Evolutionary conservation across 768 basidiomycete genomes (phyloP), one percentile per base, ranked within the genome.

Genomic region (Paxillus ammoniavirescens): DNA sequence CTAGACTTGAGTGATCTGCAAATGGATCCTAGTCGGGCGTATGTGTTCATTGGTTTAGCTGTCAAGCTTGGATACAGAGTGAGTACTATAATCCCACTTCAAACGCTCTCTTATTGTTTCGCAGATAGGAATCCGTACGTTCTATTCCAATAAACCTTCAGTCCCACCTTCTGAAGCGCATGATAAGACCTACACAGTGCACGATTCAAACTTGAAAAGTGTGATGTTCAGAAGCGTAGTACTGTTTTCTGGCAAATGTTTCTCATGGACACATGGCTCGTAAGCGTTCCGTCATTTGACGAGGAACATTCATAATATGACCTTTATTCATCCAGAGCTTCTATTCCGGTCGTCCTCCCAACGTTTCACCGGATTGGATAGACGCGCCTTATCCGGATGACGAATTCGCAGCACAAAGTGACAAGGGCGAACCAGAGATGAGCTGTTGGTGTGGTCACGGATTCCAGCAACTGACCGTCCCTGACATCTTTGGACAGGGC

Each of bases 161-260:
- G 14, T n/a, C 12, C 9, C 35, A 14, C 17, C 30, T 13, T 42
- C 44, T 54, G 15, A 48, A 33, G 13, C 28, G 8, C 12, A 14
- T 38, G 4, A 48, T 7, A 49, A 89, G 86, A 88, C 63, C 70
- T 87, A 35, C 78, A 84, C 52, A 77, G 82, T 47, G 70, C 74
- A 6, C 75, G 83, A 26, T 89, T 86, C 82, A 77, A 81, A 28
- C 72, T 89, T 5, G 72, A 76, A 15, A 72, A 76, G 26, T 66
- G 69, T 18, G 65, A 73, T 38, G 64, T 72, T 15, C 72, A 82
- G 53, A 72, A 75, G 50, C 80, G 87, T 15, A 77, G 74, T 49
- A 73, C 73, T 18, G 69, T 85, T 10, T 89, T 88, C 63, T 91
- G 87, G 85, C 80, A 84, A 45, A 65, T 89, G n/a, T 88, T 85